phyloP scores from a whole-genome alignment of 352 stramenopile species.

The Phytopythium montanum region DNA sequence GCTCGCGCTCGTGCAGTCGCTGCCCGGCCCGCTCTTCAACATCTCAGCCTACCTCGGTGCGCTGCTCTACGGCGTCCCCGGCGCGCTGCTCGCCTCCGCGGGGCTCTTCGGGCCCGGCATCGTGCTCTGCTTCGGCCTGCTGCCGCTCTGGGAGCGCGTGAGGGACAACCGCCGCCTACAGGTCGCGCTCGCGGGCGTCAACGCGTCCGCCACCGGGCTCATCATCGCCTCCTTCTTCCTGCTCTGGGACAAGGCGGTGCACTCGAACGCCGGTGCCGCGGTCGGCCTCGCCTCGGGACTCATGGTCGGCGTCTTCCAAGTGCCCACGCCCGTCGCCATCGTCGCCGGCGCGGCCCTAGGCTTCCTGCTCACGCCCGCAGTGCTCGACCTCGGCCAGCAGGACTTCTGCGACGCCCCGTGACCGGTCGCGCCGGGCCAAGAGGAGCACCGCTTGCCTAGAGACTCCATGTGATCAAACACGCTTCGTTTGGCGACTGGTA shows the following conservation, averaged over 20 bases:
- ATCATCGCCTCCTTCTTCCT: slow-evolving; percentile 89
- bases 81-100: slow-evolving; percentile 83
- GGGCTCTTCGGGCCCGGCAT: slow-evolving; percentile 93
- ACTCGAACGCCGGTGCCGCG: slow-evolving; percentile 75
- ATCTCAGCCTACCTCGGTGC: slow-evolving; percentile 92
- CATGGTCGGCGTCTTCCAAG: slow-evolving; percentile 78
- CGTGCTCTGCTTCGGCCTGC: slow-evolving; percentile 88
- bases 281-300: slow-evolving; percentile 79
- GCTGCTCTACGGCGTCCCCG: slow-evolving; percentile 82
- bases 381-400: slow-evolving; percentile 54
- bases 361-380: slow-evolving; percentile 37
- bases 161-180: slow-evolving; percentile 85
- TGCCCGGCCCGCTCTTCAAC: slow-evolving; percentile 95
- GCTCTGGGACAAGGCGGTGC: slow-evolving; percentile 84
- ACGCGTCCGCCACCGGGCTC: slow-evolving; percentile 87
- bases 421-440: neutral
- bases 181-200: slow-evolving; percentile 87
- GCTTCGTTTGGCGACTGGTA: no score
- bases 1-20: slow-evolving; percentile 90
- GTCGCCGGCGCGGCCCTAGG: slow-evolving; percentile 43
- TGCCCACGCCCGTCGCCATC: slow-evolving; percentile 64
- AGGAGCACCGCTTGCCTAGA: no score
- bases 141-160: slow-evolving; percentile 91
- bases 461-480: no score
- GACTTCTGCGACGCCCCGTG: slow-evolving; percentile 30